Evolutionary conservation across 495 filamentous ascomycete genomes (phyloP).

Genomic region (Usnea hakonensis): DNA sequence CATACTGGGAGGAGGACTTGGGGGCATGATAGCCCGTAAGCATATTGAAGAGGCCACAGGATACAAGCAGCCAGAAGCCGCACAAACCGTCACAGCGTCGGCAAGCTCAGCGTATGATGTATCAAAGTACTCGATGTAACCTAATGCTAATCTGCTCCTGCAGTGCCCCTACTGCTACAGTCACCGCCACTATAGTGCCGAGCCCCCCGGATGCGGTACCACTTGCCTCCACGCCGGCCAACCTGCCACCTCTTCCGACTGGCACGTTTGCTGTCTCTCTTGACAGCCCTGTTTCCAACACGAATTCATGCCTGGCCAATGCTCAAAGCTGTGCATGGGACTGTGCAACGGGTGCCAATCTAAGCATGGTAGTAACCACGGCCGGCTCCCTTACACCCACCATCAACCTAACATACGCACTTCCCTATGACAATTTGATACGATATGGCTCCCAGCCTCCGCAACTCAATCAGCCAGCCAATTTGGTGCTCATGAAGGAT

Average conservation of each 20-base stretch:
- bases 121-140: not conserved
- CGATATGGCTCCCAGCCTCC: constrained; percentile 71
- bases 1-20: constrained; percentile 51
- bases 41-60: constrained; percentile 6
- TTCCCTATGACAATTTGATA: constrained; percentile 35
- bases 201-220: constrained; percentile 58
- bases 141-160: constrained; percentile 15
- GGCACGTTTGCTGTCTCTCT: constrained; percentile 57
- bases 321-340: constrained; percentile 61
- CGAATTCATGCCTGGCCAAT: constrained; percentile 57
- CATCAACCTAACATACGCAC: constrained; percentile 29
- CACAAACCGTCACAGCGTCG: constrained; percentile 15
- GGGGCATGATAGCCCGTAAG: constrained; percentile 42
- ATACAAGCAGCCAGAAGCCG: constrained; percentile 7
- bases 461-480: constrained; percentile 37
- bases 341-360: constrained; percentile 42
- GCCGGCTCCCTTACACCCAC: constrained; percentile 24
- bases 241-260: constrained; percentile 52
- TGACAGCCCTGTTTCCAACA: constrained; percentile 45
- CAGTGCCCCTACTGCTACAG: constrained; percentile 32
- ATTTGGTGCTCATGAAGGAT: constrained; percentile 58
- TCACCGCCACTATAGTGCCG: constrained; percentile 43
- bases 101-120: constrained; percentile 32
- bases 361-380: constrained; percentile 34
- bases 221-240: constrained; percentile 48